Base-by-base conservation (phyloP, 2,329 filamentous ascomycete genomes). In the Aureobasidium leucospermi region DNA sequence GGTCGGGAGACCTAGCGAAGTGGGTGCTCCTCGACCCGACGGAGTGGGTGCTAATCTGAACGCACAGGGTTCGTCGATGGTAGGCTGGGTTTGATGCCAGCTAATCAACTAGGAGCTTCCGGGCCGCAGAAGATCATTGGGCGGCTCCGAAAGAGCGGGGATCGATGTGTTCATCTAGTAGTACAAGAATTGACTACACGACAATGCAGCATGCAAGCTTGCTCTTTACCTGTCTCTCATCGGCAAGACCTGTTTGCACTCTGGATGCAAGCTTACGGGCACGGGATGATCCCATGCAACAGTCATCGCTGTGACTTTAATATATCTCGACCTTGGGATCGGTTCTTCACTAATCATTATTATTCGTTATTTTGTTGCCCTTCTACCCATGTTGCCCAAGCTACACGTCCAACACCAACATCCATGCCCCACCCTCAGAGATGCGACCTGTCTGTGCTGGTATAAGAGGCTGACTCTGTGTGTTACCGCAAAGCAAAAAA, bases 401-500 rank as follows among this genome's bases (percentile, higher is more conserved):
- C 51, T 43, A 55, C 34, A 34, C 51, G 10, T 7, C n/a, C 51
- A 38, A 43, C 16, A 55, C 28, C 15, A 15, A 41, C 38, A 42
- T 15, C 39, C 39, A n/a, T 13, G 51, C 51, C 55, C 43, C 55
- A 48, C 55, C 55, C 43, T 48, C 34, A 48, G 15, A 48, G 55
- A 19, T 48, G 43, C 19, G 42, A 58, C 55, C 28, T 38, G 34
- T 39, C 41, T 41, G 28, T 39, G 51, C 32, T 36, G 52, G 39
- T 42, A 15, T 15, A 39, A 29, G 29, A 43, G 19, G 19, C 45
- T 41, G 34, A 48, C 23, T 16, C 19, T 41, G 34, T 41, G 58
- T 60, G 58, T 53, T 41, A 59, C 57, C 43, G n/a, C 57, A 29
- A 8, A 38, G 19, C 23, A 42, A 46, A 62, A 67, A 57, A 57